These are phyloP conservation scores for Tolypocladium cylindrosporum DNA, from an alignment of 2,329 filamentous ascomycete species.

Conservation along the genomic window DNA sequence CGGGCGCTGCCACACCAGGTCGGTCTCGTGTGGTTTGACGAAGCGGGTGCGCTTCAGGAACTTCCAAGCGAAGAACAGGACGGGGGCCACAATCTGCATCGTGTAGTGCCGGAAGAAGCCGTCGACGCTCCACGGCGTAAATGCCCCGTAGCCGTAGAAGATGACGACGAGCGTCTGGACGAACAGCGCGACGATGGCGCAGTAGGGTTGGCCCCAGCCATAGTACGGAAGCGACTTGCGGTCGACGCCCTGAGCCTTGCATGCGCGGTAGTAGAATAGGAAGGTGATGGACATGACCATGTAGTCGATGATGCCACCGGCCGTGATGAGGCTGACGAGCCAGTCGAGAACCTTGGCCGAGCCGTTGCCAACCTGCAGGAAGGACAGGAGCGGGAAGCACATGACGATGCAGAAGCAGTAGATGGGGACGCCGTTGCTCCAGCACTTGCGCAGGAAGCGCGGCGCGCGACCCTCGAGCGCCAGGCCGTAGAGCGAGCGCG, in stretches of 20 bases:
- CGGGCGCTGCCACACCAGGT: conserved; percentile 52
- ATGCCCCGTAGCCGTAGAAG: conserved; percentile 46
- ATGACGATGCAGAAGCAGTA: conserved; percentile 45
- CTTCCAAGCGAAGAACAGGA: conserved; percentile 54
- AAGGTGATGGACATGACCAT: conserved; percentile 41
- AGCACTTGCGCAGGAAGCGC: conserved; percentile 46
- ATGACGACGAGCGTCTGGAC: conserved; percentile 33
- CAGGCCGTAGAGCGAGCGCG: conserved; percentile 39
- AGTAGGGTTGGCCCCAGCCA: conserved; percentile 49
- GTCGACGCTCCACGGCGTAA: conserved; percentile 36
- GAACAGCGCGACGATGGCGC: conserved; percentile 34
- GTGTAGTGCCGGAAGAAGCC: conserved; percentile 45
- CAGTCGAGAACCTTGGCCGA: conserved; percentile 41
- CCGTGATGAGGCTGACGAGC: conserved; percentile 47
- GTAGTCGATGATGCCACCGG: conserved; percentile 51
- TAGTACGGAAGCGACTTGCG: conserved; percentile 45
- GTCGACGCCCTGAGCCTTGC: conserved; percentile 40
- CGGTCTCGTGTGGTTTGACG: conserved; percentile 41
- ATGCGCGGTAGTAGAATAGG: conserved; percentile 39
- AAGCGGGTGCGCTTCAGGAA: conserved; percentile 48
- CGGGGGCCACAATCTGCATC: conserved; percentile 42
- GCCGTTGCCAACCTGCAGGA: conserved; percentile 38
- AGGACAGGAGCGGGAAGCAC: conserved; percentile 41
- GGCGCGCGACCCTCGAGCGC: conserved; percentile 40
- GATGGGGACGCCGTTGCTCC: conserved; percentile 49